Base-by-base conservation (phyloP, 768 basidiomycete genomes). In the Collybia nuda region DNA sequence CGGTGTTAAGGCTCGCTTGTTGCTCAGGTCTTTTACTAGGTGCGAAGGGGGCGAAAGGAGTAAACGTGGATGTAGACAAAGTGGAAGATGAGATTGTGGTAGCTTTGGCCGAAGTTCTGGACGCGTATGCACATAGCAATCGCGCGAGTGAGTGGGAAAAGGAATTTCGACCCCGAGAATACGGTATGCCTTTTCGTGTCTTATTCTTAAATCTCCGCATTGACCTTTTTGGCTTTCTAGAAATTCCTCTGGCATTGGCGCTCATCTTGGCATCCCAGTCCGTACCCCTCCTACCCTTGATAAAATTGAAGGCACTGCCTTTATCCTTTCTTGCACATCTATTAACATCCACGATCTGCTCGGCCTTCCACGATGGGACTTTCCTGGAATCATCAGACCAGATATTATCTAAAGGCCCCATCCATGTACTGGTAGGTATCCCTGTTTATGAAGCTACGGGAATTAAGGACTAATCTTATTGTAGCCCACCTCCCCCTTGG, bases 21-120 rank as follows among this genome's bases (percentile, higher is more conserved):
- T 80, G 77, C 48, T 78, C 77, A 19, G 90, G 90, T 0, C 67
- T 90, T 14, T 60, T 91, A 24, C 62, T 84, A 11, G 90, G 86
- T 0, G 62, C 88, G 28, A 76, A 82, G 44, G 89, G 88, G 52
- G 61, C 78, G 40, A 54, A 60, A 50, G 47, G 62, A 44, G 39
- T 68, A 47, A 53, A 67, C 40, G 47, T 64, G 21, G 58, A 62
- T 12, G 60, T 62, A n/a, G 63, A 66, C 7, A 72, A 60, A 38
- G 76, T 85, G 8, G 85, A 91, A 63, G 79, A 86, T 47, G 85
- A 88, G 58, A 62, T 82, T 21, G 71, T 90, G 24, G 70, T 92
- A 22, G 80, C 86, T 2, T 71, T 90, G 22, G 88, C 90, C 6
- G 88, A 90, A 61, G 78, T 86, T 19, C 79, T 90, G 63, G 88